Evolutionary conservation across 225 moss, liverwort and hornwort species (phyloP), one percentile per base, ranked within the genome.

Genomic region (Sphagnum tenellum): DNA sequence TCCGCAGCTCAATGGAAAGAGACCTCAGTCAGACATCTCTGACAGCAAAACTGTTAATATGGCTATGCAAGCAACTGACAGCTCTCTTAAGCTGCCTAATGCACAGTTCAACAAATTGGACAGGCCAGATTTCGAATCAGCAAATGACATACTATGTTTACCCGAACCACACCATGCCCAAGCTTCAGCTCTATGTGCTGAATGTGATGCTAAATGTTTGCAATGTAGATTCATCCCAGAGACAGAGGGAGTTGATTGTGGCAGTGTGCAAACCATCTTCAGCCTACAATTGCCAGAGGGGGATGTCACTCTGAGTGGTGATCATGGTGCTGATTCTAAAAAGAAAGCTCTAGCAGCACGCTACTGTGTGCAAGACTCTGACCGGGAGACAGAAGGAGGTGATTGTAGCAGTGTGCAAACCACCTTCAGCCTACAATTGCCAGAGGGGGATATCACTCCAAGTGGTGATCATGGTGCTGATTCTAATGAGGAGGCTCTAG

Each of bases 1-100:
- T n/a, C 79, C 76, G 65, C 70, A 79, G 12, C 73, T 79, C 45
- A 50, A 71, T 46, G 71, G 67, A 61, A 72, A 61, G 76, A 76
- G 69, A 55, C 29, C 67, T 10, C 46, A 66, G 56, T 53, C 59
- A 49, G 79, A 10, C 44, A 66, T 66, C 53, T 45, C 46, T 7
- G 7, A 62, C 51, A 57, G 46, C 44, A 47, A 60, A 11, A 12
- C 51, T 56, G 65, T 10, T 45, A 5, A 53, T 62, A 70, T 65
- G 5, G 12, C 58, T 5, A 7, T 7, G 29, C 29, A 13, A 58
- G 58, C 29, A 13, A 7, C 14, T 58, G 14, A 7, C 7, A 58
- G 58, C 58, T 11, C 58, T 58, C 7, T 13, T 44, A 58, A 58
- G 13, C 44, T 69, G 63, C 71, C 69, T 7, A 66, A 49, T 10